These are phyloP conservation scores for Amoeboaphelidium occidentale DNA, from an alignment of 371 early-diverging fungal genomes.

Conservation along the genomic window DNA sequence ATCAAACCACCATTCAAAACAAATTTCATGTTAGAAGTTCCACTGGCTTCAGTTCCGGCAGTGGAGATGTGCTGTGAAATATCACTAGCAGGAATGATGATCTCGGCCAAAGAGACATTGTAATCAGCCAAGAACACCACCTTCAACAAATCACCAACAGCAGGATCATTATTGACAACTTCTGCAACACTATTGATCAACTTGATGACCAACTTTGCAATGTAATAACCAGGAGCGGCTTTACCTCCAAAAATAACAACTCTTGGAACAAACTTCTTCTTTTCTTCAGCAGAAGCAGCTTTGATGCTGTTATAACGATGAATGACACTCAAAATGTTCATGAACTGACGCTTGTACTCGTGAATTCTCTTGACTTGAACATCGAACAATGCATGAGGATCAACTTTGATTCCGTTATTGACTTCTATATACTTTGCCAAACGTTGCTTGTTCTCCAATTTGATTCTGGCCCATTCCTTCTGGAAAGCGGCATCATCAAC, in stretches of 20 bases:
- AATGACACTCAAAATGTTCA: conserved; percentile 52
- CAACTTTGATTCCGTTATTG: conserved; percentile 34
- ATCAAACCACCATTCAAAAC: conserved; percentile 83
- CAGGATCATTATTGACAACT: conserved; percentile 50
- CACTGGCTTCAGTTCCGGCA: conserved; percentile 92
- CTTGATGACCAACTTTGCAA: conserved; percentile 85
- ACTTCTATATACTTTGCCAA: conserved; percentile 47
- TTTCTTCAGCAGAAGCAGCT: conserved; percentile 31
- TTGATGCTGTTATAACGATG: conserved; percentile 55
- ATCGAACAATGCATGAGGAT: conserved; percentile 62
- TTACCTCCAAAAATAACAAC: conserved; percentile 28
- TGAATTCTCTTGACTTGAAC: conserved; percentile 61
- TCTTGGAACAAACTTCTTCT: conserved; percentile 35
- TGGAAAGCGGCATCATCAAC: conserved; percentile 40
- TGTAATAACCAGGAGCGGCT: conserved; percentile 71
- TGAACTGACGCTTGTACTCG: conserved; percentile 88
- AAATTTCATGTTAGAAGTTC: conserved; percentile 59
- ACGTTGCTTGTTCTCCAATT: conserved; percentile 57
- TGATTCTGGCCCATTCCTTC: conserved; percentile 53
- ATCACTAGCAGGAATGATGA: conserved; percentile 63
- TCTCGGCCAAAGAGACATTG: conserved; percentile 64
- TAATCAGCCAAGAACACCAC: conserved; percentile 82
- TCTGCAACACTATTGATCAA: conserved; percentile 67
- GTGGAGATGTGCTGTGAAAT: conserved; percentile 73
- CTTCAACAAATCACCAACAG: conserved; percentile 35